Conservation (phyloP, 129 eudicot species). For the Saposhnikovia divaricata region DNA sequence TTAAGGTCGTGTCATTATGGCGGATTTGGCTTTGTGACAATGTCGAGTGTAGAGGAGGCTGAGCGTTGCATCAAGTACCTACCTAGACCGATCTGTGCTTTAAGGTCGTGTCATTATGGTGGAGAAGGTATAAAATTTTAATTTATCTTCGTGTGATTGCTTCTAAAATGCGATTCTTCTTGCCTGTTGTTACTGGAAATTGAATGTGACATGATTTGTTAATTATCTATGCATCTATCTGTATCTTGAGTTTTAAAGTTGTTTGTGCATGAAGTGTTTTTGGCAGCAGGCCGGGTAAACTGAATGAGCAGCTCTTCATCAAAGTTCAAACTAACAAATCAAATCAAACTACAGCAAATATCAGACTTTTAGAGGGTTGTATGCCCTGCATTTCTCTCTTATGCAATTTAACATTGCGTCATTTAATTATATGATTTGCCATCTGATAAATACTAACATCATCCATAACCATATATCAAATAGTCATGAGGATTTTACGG, state of each 20-base stretch:
- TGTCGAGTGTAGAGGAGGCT: too few relatives aligned
- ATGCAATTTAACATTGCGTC: constrained; percentile 13
- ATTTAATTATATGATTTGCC: constrained; percentile 6
- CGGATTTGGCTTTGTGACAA: too few relatives aligned
- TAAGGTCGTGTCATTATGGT: constrained; percentile 91
- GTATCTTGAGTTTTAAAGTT: constrained; percentile 29
- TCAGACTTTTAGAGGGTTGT: too few relatives aligned
- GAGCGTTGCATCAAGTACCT: too few relatives aligned
- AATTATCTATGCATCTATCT: neutral
- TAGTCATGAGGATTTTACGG: neutral
- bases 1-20: too few relatives aligned
- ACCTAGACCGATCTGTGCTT: constrained; percentile 72
- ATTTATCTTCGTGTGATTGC: neutral
- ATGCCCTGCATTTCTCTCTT: constrained; percentile 72
- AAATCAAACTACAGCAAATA: too few relatives aligned
- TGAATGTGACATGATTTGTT: neutral
- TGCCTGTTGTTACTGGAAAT: neutral
- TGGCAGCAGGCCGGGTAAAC: too few relatives aligned
- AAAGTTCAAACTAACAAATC: too few relatives aligned
- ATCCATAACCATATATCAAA: neutral
- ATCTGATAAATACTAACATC: neutral
- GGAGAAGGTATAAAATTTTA: constrained; percentile 63
- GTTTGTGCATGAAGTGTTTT: too few relatives aligned
- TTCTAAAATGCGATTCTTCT: neutral
- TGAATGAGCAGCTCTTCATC: too few relatives aligned